Base-by-base conservation (phyloP, 1,284 basidiomycete species). In the Meripilus lineatus region DNA sequence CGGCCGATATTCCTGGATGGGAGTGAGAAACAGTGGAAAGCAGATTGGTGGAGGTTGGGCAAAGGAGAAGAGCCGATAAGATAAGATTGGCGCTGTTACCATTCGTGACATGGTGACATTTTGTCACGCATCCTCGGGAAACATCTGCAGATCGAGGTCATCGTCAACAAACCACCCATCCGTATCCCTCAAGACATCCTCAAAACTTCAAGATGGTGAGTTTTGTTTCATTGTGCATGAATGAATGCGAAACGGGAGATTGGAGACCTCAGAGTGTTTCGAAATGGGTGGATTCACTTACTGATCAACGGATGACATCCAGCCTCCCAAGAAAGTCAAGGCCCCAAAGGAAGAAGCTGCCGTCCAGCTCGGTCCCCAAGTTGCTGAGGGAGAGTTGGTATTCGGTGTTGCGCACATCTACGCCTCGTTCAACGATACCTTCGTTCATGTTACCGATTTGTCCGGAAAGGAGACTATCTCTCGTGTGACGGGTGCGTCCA, bases 391-490 rank as follows among this genome's bases (percentile, higher is more conserved):
- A 65, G 93, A 96, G 72, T 84, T 89, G 61, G 91, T 94, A 41
- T 95, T 93, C 63, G 93, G 93, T 57, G 93, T 96, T 55, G 93
- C 93, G 8, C 93, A 94, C 78, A 95, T 96, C 74, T 96, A 89
- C 60, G 93, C 93, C 40, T 93, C 89, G 38, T 99, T 99, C 85
- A 99, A 99, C 76, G 95, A 99, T 69, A 99, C 96, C 55, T 99
- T 99, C 71, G 95, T 99, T 58, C 96, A 99, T 69, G 79, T 99
- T 61, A 99, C 95, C 68, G 96, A 99, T 89, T 77, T 98, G 50
- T 93, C 94, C 34, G 96, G 95, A 63, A 94, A 92, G 78, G 95
- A 99, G 79, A 99, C 95, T 65, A 92, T 99, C 74, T 89, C 89
- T 61, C 93, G 95, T 68, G 93, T 98, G 55, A 99, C 95, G 56